Percentiles rank a stretch among this genome's conserved stretches.
Conservation (phyloP, 2,329 filamentous ascomycete species). For the Fusarium bactridioides region DNA sequence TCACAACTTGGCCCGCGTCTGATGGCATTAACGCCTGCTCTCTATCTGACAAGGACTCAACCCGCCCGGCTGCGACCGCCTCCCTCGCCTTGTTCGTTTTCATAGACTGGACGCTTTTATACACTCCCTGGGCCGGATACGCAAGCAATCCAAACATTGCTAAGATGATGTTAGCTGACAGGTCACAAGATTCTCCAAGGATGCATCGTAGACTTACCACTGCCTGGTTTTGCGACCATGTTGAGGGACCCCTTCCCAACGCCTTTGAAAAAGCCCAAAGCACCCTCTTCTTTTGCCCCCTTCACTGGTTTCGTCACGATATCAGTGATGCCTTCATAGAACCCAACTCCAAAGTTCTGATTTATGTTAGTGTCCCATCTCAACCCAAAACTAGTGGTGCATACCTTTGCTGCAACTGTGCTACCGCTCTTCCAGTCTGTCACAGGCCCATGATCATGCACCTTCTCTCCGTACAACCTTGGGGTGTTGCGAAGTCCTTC, state of each 20-base stretch:
- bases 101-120: background rate
- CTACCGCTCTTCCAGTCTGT: background rate
- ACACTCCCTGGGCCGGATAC: background rate
- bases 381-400: accelerated
- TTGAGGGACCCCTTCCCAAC: background rate
- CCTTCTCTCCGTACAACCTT: background rate
- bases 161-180: background rate
- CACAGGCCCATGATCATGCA: background rate
- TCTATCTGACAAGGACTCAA: accelerated
- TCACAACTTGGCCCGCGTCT: background rate
- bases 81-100: background rate
- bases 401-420: background rate
- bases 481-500: background rate
- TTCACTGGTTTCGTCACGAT: background rate
- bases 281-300: background rate
- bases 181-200: accelerated
- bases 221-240: background rate
- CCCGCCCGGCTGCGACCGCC: accelerated
- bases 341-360: background rate
- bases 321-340: background rate
- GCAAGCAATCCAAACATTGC: background rate
- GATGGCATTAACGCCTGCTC: accelerated
- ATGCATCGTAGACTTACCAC: background rate
- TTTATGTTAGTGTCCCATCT: background rate
- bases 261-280: background rate